Conservation (phyloP, 2,329 filamentous ascomycete species). For the Aspergillus sp. region DNA sequence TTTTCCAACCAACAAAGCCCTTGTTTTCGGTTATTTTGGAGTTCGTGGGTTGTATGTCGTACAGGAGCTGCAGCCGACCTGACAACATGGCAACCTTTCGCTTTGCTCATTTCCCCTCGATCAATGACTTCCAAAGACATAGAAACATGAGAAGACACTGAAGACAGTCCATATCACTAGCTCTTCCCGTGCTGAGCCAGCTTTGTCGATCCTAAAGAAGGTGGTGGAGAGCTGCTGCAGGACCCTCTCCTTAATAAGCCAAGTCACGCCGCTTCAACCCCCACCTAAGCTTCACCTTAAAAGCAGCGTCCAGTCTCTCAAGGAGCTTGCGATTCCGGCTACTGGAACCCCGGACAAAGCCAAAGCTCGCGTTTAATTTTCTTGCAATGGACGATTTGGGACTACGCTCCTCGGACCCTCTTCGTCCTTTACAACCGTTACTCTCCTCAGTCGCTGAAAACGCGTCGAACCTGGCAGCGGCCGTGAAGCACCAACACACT, state of each 20-base stretch:
- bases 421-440: slow-evolving; percentile 21
- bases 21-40: not conserved
- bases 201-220: not conserved
- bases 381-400: slow-evolving; percentile 27
- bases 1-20: not conserved
- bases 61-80: slow-evolving; percentile 5
- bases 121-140: not conserved
- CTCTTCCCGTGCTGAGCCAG: not conserved
- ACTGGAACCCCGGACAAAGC: not conserved
- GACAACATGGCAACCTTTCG: slow-evolving; percentile 5
- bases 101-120: not conserved
- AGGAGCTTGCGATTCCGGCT: not conserved
- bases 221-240: not conserved
- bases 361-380: not conserved
- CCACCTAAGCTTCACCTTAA: slow-evolving; percentile 11
- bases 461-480: slow-evolving; percentile 19
- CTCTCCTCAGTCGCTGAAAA: slow-evolving; percentile 26
- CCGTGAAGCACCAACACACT: slow-evolving; percentile 7
- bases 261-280: slow-evolving; percentile 18
- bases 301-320: slow-evolving; percentile 13
- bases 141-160: not conserved
- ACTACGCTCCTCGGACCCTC: slow-evolving; percentile 18
- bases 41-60: slow-evolving; percentile 1
- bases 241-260: not conserved
- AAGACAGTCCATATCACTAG: not conserved